Conservation (phyloP, 768 basidiomycete species). For the Lentinula edodes region DNA sequence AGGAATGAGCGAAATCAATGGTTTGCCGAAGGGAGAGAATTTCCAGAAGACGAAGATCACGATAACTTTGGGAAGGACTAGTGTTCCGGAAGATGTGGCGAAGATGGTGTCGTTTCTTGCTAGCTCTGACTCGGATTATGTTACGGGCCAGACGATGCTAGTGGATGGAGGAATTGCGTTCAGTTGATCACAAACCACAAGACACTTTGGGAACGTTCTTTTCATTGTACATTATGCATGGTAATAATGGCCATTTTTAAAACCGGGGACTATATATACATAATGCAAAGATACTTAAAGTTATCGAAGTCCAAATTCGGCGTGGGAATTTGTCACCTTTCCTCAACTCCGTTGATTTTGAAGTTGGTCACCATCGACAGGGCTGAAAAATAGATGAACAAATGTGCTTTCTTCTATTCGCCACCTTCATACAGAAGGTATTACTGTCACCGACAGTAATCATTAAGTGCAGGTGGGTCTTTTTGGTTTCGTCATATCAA, state of each 20-base stretch:
- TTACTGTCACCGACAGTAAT: neutral
- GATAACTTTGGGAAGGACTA: conserved; percentile 10
- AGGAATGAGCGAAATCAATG: conserved; percentile 4
- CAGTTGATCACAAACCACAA: neutral
- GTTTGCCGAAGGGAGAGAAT: conserved; percentile 5
- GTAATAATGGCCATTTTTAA: too few species aligned
- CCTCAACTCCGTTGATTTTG: neutral
- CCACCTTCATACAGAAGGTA: neutral
- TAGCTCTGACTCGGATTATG: conserved; percentile 20
- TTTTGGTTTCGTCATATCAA: neutral
- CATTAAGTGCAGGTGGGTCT: neutral
- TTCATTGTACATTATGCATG: too few species aligned
- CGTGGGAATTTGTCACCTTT: neutral
- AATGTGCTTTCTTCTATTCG: neutral
- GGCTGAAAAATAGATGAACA: neutral
- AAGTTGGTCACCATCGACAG: neutral
- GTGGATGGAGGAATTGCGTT: conserved; percentile 8
- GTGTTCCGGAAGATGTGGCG: conserved; percentile 19
- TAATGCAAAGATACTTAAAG: too few species aligned
- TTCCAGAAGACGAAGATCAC: neutral
- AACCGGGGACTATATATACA: too few species aligned
- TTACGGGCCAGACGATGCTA: conserved; percentile 16
- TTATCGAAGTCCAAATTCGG: neutral
- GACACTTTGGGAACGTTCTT: neutral
- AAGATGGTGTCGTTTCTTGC: conserved; percentile 20